phyloP scores from a whole-genome alignment of 768 basidiomycete species.

The Amanita polypyramis region DNA sequence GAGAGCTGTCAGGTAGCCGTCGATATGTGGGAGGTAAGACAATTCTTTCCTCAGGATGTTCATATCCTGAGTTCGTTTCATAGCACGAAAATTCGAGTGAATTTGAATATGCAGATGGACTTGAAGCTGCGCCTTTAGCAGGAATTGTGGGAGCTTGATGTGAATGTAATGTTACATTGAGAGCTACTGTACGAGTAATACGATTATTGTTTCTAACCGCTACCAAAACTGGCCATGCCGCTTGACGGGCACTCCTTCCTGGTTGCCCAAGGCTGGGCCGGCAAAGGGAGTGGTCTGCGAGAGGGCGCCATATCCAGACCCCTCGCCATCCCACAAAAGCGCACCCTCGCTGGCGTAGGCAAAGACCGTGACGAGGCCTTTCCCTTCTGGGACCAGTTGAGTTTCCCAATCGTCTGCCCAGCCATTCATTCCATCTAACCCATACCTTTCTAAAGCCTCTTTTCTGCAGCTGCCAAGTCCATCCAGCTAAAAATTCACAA shows the following conservation, averaged over 20 bases:
- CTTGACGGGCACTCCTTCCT: constrained; percentile 66
- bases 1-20: constrained; percentile 96
- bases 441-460: constrained; percentile 43
- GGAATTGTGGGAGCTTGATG: not conserved
- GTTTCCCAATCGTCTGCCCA: constrained; percentile 19
- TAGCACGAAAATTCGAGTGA: constrained; percentile 76
- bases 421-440: not conserved
- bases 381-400: constrained; percentile 96
- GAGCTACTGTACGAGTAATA: too few relatives aligned
- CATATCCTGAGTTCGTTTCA: not conserved
- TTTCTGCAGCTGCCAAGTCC: constrained; percentile 71
- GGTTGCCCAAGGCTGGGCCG: constrained; percentile 79
- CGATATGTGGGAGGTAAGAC: constrained; percentile 89
- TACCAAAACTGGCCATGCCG: constrained; percentile 40
- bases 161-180: too few relatives aligned
- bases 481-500: constrained; percentile 61
- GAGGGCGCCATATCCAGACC: constrained; percentile 71
- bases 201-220: too few relatives aligned
- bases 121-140: constrained; percentile 13
- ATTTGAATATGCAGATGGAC: constrained; percentile 63
- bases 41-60: not conserved
- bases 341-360: constrained; percentile 76
- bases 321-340: constrained; percentile 73
- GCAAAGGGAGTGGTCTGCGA: constrained; percentile 78
- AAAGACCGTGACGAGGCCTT: constrained; percentile 93